These are phyloP conservation scores for Irpex lacteus DNA, from an alignment of 1,284 basidiomycete genomes.

Conservation along the genomic window DNA sequence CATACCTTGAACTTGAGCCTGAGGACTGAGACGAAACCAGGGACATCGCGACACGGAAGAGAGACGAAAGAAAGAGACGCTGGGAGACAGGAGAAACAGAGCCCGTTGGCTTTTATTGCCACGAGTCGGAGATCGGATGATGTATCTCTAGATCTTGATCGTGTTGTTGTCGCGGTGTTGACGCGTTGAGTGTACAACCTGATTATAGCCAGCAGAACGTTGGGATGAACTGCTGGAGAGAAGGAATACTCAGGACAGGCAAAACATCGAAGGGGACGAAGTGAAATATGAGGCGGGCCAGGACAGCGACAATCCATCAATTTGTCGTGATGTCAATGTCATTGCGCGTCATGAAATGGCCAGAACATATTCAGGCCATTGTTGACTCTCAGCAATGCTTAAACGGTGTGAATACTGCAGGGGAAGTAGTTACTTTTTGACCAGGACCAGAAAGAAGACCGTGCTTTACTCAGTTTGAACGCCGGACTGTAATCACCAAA, in stretches of 20 bases:
- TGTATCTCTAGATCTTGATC: constrained; percentile 1
- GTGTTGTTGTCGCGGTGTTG: not conserved
- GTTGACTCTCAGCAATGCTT: too few relatives aligned
- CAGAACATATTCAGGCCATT: not conserved
- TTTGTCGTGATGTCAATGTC: not conserved
- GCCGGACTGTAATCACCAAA: not conserved
- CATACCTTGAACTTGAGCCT: not conserved
- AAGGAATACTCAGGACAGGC: not conserved
- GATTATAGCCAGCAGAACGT: not conserved
- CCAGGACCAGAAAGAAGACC: not conserved
- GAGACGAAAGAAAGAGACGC: not conserved
- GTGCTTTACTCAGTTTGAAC: not conserved
- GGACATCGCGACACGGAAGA: not conserved
- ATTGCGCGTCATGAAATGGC: not conserved
- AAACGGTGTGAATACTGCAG: not conserved
- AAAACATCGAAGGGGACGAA: not conserved
- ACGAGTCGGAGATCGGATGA: not conserved
- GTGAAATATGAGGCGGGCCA: not conserved
- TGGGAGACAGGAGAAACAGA: not conserved
- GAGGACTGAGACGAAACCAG: not conserved
- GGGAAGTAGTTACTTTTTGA: not conserved
- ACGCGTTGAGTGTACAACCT: not conserved
- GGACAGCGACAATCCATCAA: not conserved
- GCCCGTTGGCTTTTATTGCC: not conserved
- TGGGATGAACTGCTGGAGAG: not conserved